Evolutionary conservation across 495 filamentous ascomycete genomes (phyloP).

Genomic region (Thozetella sp.): DNA sequence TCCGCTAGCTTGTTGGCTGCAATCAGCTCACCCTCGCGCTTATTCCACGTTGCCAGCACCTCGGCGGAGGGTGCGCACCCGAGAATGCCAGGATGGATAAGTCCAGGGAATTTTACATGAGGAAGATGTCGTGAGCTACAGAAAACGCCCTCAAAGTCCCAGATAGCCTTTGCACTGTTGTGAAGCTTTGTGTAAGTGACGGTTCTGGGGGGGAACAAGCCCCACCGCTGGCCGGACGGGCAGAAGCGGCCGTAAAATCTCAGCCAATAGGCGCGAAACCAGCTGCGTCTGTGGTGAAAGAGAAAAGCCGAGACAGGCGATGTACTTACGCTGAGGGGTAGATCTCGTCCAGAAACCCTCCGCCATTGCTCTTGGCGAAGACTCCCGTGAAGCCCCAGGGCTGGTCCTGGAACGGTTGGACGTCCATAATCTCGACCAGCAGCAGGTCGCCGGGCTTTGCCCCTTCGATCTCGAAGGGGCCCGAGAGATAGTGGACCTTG

Average conservation of each 20-base stretch:
- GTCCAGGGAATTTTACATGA: constrained; percentile 82
- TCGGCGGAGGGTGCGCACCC: constrained; percentile 84
- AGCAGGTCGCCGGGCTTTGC: constrained; percentile 88
- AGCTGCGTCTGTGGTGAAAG: no score
- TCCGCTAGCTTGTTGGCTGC: constrained; percentile 60
- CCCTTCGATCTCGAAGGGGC: constrained; percentile 87
- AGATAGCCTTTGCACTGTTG: constrained; percentile 85
- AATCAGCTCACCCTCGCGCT: constrained; percentile 78
- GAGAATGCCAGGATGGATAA: constrained; percentile 94
- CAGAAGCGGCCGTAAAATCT: no score
- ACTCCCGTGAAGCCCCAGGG: constrained; percentile 94
- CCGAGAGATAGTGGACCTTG: constrained; percentile 83
- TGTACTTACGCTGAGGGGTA: constrained; percentile 76
- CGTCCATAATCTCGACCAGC: constrained; percentile 92
- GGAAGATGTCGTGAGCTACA: constrained; percentile 91
- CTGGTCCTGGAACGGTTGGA: constrained; percentile 83
- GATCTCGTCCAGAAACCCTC: constrained; percentile 88
- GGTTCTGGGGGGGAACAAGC: no score
- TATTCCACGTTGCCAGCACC: constrained; percentile 72
- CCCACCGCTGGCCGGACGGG: no score
- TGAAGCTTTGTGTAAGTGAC: no score
- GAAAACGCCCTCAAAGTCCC: constrained; percentile 97
- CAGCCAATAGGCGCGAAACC: no score
- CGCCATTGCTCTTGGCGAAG: constrained; percentile 82
- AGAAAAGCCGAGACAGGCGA: neutral